phyloP scores from a whole-genome alignment of 2,329 filamentous ascomycete genomes.

The Apiospora phragmitis region DNA sequence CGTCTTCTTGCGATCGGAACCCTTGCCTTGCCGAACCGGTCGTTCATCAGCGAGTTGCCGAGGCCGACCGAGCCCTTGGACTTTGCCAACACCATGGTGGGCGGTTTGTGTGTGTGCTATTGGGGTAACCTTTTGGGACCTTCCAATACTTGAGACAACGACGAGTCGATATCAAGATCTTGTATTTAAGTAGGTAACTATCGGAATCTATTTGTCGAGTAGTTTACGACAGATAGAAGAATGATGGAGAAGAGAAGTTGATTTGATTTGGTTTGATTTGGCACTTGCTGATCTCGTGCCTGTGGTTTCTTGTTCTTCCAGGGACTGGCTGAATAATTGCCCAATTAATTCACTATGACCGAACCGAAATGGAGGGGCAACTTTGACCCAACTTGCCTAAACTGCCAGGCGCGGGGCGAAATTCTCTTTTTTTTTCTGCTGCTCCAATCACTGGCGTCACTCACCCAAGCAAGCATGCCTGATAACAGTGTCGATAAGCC shows the following conservation, averaged over 20 bases:
- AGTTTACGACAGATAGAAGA: neutral
- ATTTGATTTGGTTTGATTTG: neutral
- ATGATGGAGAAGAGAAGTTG: neutral
- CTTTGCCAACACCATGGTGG: conserved; percentile 69
- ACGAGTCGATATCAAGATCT: neutral
- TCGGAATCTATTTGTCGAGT: neutral
- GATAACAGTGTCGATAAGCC: conserved; percentile 9
- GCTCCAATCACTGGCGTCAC: conserved; percentile 8
- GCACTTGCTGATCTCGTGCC: neutral
- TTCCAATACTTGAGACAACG: neutral
- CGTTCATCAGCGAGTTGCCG: conserved; percentile 98
- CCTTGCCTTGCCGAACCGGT: conserved; percentile 94
- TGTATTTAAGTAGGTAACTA: neutral
- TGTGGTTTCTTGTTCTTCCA: neutral
- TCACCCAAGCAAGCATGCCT: neutral
- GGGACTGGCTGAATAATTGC: conserved; percentile 5
- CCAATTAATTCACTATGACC: conserved; percentile 4
- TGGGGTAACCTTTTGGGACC: neutral
- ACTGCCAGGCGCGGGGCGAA: conserved; percentile 15
- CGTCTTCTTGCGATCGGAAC: conserved; percentile 74
- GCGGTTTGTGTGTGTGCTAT: neutral
- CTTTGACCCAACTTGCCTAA: neutral
- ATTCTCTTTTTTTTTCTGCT: conserved; percentile 1
- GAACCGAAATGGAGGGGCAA: conserved; percentile 14
- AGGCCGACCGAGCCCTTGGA: conserved; percentile 94